Evolutionary conservation across 495 filamentous ascomycete genomes (phyloP), one percentile per base, ranked within the genome.

Genomic region (Talaromyces stipitatus): DNA sequence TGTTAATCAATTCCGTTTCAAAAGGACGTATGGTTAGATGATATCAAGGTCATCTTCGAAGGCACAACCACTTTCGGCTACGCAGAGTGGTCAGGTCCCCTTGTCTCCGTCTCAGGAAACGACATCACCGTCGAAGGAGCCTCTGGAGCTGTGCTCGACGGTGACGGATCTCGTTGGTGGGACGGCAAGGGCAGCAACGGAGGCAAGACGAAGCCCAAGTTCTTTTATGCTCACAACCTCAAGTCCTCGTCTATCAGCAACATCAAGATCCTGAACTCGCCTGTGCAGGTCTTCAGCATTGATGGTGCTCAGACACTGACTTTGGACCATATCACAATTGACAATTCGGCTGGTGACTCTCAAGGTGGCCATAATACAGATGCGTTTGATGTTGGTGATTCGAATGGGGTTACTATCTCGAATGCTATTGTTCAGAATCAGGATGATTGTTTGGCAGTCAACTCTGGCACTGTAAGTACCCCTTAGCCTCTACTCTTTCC

Each of bases 391-490:
- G 70, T 88, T 58, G 76, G 82, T 48, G 66, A 67, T 11, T 72
- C 66, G 6, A 74, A 67, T 33, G 70, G 73, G 14, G 69, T 85
- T 16, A 78, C 72, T 33, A 85, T 86, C 61, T 68, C 66, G 20
- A 73, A 74, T n/a, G 78, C 81, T 6, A 79, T 64, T 27, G 76
- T 86, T 3, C 73, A 78, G 58, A 85, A 80, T 64, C 84, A 85
- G 69, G 82, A 85, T 55, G 83, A 85, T 65, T 87, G 83, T 60
- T 62, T 87, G 10, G 83, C 82, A 16, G 66, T 87, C 62, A 85
- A 84, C 69, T 83, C 78, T 1, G 83, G 83, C 50, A 76, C 68
- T 0, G 66, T 71, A 41, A 53, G 54, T 57, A n/a, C n/a, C n/a
- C n/a, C n/a, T n/a, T n/a, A n/a, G n/a, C 14, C 4, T 10, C 43